Percentiles rank a stretch among this genome's conserved stretches.
Conservation (phyloP, 768 basidiomycete species). For the Serendipita vermifera region DNA sequence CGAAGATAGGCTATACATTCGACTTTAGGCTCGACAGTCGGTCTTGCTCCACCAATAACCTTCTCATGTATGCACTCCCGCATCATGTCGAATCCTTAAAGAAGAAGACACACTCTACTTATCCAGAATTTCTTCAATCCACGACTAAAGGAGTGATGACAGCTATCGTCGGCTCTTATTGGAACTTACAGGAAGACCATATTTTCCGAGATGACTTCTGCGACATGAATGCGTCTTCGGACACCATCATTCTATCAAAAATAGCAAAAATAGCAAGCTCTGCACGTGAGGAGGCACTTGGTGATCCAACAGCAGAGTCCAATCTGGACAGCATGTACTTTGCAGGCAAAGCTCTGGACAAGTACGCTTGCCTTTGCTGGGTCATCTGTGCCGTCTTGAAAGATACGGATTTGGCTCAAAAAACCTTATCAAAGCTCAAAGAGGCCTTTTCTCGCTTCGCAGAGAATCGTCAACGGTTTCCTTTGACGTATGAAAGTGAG, state of each 20-base stretch:
- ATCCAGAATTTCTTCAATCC: constrained; percentile 4
- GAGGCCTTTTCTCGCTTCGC: constrained; percentile 6
- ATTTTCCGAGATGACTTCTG: too few species aligned
- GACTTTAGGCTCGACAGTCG: neutral
- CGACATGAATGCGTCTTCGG: neutral
- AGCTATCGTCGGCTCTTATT: neutral
- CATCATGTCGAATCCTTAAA: constrained; percentile 10
- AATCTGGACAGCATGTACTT: constrained; percentile 12
- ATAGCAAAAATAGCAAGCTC: too few species aligned
- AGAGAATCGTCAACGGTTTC: constrained; percentile 8
- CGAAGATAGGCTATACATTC: neutral
- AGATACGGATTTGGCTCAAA: neutral
- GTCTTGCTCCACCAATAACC: neutral
- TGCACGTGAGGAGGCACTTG: neutral
- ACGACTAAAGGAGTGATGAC: constrained; percentile 10
- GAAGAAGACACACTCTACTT: neutral
- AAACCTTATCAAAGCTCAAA: constrained; percentile 1
- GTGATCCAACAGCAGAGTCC: neutral
- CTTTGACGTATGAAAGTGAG: constrained; percentile 11
- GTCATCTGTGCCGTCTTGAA: neutral
- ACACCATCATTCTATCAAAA: neutral
- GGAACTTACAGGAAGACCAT: neutral
- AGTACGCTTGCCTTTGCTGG: constrained; percentile 8
- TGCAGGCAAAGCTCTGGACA: constrained; percentile 11
- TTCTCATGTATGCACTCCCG: constrained; percentile 12